phyloP scores from a whole-genome alignment of 148 eudicot genomes.

The Camellia lanceoleosa region DNA sequence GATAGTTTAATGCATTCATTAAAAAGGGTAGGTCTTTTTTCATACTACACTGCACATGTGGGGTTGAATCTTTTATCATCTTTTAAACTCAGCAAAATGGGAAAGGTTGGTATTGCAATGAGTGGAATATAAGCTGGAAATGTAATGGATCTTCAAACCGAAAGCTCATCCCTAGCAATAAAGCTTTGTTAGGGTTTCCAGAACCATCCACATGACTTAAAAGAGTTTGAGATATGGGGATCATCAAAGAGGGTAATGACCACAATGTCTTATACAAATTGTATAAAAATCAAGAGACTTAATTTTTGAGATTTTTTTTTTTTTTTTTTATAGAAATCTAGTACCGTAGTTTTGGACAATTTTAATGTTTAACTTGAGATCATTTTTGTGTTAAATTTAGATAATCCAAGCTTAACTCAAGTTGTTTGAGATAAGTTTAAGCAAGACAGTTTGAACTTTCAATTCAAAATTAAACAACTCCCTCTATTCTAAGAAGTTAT shows the following conservation, averaged over 20 bases:
- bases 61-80: not conserved
- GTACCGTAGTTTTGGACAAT: no score
- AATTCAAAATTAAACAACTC: no score
- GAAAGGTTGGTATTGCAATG: not conserved
- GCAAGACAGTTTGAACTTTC: no score
- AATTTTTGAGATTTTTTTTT: no score
- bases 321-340: no score
- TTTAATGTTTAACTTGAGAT: no score
- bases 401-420: no score
- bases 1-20: not conserved
- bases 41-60: not conserved
- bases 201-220: not conserved
- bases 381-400: no score
- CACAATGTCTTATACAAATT: no score
- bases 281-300: no score
- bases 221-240: slow-evolving; percentile 7
- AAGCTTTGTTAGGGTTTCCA: not conserved
- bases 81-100: not conserved
- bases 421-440: no score
- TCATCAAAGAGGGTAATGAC: not conserved
- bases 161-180: not conserved
- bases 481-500: no score
- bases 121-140: not conserved
- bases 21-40: not conserved
- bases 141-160: not conserved